Percentiles rank a stretch among this genome's conserved stretches.
Evolutionary conservation across 441 rosid genomes (phyloP).

Genomic region (Populus hybrid): DNA sequence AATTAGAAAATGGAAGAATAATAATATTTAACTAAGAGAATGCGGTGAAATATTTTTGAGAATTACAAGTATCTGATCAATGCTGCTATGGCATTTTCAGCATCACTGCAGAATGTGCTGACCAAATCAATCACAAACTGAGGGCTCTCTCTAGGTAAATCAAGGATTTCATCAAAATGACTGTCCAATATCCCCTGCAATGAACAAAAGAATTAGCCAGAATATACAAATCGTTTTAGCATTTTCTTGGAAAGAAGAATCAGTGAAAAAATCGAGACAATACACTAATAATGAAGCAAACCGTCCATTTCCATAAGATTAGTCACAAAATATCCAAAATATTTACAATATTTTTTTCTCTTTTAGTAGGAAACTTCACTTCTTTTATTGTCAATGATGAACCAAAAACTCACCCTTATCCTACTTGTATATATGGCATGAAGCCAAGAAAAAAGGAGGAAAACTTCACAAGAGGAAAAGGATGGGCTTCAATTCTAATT

Average conservation of each 20-base stretch:
- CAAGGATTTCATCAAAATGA: conserved; percentile 18
- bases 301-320: too few species aligned
- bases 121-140: conserved; percentile 18
- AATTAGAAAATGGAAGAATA: neutral
- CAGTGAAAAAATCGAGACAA: neutral
- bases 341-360: neutral
- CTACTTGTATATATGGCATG: neutral
- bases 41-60: neutral
- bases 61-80: conserved; percentile 14
- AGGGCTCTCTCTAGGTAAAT: conserved; percentile 10
- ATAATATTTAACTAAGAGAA: neutral
- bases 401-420: neutral
- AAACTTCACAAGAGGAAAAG: too few species aligned
- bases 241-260: neutral
- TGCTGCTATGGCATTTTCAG: conserved; percentile 16
- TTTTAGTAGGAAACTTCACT: neutral
- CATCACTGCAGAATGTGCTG: conserved; percentile 17
- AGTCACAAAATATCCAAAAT: neutral
- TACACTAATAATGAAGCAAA: neutral
- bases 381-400: neutral
- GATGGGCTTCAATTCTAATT: neutral
- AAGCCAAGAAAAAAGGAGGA: neutral
- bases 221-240: neutral
- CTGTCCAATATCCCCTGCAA: conserved; percentile 33
- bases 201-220: neutral